These are phyloP conservation scores for Nissolia schottii DNA, from an alignment of 306 rosid genomes.

Conservation along the genomic window DNA sequence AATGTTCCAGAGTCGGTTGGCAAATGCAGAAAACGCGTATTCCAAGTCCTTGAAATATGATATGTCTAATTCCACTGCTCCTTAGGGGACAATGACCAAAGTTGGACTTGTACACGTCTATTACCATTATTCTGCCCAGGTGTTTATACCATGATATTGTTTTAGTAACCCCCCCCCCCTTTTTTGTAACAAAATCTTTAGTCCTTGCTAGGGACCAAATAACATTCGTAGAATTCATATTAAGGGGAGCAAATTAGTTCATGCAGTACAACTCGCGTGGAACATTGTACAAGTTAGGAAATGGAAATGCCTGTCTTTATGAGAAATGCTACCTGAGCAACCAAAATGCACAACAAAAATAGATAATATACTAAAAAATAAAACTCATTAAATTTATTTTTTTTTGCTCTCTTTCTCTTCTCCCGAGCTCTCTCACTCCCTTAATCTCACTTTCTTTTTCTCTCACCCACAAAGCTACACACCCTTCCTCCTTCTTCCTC, in stretches of 20 bases:
- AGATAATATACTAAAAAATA: no score
- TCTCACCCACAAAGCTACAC: no score
- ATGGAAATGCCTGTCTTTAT: no score
- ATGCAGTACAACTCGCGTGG: background rate
- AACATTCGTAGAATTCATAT: conserved; percentile 13
- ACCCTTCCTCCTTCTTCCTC: no score
- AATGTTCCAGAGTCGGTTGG: conserved; percentile 74
- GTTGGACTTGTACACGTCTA: conserved; percentile 31
- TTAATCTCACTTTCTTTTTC: no score
- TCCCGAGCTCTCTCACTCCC: no score
- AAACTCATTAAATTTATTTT: no score
- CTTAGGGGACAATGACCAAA: conserved; percentile 25
- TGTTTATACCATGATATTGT: background rate
- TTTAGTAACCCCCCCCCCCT: background rate
- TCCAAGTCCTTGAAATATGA: conserved; percentile 42
- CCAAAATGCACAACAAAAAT: no score
- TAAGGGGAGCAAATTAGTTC: background rate
- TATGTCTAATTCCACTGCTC: conserved; percentile 43
- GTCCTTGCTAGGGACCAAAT: conserved; percentile 20
- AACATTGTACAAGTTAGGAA: background rate
- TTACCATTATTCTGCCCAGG: conserved; percentile 15
- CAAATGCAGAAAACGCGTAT: conserved; percentile 67
- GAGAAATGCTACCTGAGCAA: no score
- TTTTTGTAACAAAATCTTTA: conserved; percentile 14
- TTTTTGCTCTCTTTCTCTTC: no score